Base-by-base conservation (phyloP, 2,329 filamentous ascomycete species). In the Beauveria caledonica region DNA sequence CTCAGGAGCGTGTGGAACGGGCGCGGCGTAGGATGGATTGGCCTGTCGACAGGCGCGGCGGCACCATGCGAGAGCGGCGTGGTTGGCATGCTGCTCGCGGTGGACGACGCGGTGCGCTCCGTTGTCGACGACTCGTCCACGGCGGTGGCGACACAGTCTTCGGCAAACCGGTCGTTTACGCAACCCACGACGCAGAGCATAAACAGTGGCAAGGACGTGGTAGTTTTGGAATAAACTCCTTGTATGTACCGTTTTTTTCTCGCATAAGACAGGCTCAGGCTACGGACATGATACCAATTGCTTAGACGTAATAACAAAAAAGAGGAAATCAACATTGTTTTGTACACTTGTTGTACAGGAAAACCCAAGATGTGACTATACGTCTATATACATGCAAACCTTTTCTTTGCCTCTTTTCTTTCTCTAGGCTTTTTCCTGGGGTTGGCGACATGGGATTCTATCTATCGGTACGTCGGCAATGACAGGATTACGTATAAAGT, bases 1-100 rank as follows among this genome's bases (percentile, higher is more conserved):
- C 69, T 84, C 59, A 74, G 73, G 63, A 64, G 72, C 3, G 70
- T 83, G 4, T 84, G 80, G 76, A 71, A 75, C 15, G 68, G 70
- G 15, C 72, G 69, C 52, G 80, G 78, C 11, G 64, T 72, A 2
- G 74, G 73, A 21, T 83, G 80, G 78, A 70, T 72, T 44, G 80
- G 81, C 1, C 75, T 84, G 51, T 67, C 69, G 40, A 74, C 72
- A 3, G 74, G 80, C 58, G 81, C 78, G 2, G 80, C 79, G 7
- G 78, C 74, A 6, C 70, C 68, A 63, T 70, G 72, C 33, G 68
- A 71, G 36, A 67, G 66, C 4, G 72, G 72, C 42, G 76, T 80
- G 9, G 74, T 79, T 33, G 77, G 78, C 59, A 70, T 84, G 64
- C 71, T 85, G 27, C 69, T 70, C 50, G 74, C 75, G 19, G 71